A percentile compares a stretch with the other conserved stretches of the same genome.
Evolutionary conservation across 2,329 filamentous ascomycete genomes (phyloP).

Genomic region (Aspergillus aculeatinus): DNA sequence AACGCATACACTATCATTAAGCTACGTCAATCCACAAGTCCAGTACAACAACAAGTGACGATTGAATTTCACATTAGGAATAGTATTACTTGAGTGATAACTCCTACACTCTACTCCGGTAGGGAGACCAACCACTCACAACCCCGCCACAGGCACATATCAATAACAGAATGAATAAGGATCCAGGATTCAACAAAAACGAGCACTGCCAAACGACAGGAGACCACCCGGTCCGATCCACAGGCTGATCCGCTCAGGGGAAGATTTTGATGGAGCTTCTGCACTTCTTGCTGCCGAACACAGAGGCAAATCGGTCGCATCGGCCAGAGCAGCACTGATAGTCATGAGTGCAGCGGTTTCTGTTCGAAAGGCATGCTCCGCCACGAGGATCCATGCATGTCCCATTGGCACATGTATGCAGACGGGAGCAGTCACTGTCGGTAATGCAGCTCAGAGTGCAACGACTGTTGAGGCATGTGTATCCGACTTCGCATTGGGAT

Average conservation of each 20-base stretch:
- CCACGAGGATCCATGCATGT: background rate
- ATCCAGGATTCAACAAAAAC: background rate
- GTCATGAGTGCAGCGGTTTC: background rate
- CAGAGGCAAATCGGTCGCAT: conserved; percentile 3
- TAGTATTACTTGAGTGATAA: background rate
- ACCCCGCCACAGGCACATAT: background rate
- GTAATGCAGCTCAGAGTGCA: conserved; percentile 6
- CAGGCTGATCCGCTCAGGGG: background rate
- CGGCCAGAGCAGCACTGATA: conserved; percentile 10
- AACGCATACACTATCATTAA: background rate
- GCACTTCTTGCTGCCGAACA: conserved; percentile 6
- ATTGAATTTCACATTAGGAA: background rate
- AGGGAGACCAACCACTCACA: background rate
- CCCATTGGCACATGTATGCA: conserved; percentile 1
- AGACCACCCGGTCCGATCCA: background rate
- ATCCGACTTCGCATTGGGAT: conserved; percentile 7
- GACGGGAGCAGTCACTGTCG: conserved; percentile 7
- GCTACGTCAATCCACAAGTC: background rate
- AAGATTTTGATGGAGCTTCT: background rate
- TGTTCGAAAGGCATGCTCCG: background rate
- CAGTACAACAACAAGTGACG: background rate
- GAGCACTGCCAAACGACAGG: background rate
- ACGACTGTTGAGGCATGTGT: conserved; percentile 1
- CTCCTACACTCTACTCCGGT: background rate
- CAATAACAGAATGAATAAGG: background rate